Conservation (phyloP, 176 grass and related monocot species). For the Hordeum marinum region DNA sequence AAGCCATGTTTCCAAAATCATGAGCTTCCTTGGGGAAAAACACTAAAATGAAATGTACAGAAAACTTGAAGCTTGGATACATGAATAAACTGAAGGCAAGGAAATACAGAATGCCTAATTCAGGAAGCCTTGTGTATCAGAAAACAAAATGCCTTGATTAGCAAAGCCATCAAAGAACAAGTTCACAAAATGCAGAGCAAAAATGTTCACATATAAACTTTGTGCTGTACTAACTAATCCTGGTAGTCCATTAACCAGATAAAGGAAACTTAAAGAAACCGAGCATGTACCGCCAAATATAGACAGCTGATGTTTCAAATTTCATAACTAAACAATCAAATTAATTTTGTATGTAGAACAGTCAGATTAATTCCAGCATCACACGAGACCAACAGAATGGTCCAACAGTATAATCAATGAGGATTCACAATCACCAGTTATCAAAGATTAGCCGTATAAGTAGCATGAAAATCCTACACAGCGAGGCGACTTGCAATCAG, state of each 20-base stretch:
- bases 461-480: not conserved
- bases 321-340: not conserved
- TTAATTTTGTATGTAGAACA: not conserved
- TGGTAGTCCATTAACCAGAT: not conserved
- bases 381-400: not conserved
- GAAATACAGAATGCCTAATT: not conserved
- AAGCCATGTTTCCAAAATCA: not conserved
- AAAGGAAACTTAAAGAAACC: not conserved
- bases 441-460: not conserved
- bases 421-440: not conserved
- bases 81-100: not conserved
- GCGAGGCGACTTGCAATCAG: not conserved
- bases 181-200: not conserved
- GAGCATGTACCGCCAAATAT: not conserved
- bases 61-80: not conserved
- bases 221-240: not conserved
- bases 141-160: not conserved
- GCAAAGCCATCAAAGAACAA: not conserved
- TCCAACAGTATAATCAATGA: not conserved
- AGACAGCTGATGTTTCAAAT: not conserved
- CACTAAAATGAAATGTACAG: not conserved
- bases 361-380: not conserved
- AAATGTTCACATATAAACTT: not conserved
- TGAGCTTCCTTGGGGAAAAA: not conserved
- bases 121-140: not conserved